Conservation (phyloP, 805 yeast species). For the Schizosaccharomyces lindneri region DNA sequence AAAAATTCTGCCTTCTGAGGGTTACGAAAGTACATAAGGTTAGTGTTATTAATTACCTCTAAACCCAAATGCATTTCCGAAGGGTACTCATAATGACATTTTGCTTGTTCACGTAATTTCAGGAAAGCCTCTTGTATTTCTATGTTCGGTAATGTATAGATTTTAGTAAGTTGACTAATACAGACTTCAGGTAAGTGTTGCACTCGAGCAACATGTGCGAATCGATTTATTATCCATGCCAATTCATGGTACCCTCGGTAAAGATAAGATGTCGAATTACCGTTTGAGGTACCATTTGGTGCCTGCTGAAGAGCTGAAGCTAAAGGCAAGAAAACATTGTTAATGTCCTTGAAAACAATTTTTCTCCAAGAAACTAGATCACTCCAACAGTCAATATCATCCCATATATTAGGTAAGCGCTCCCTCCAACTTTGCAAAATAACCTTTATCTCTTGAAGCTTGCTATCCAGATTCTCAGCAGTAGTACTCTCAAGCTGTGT, state of each 20-base stretch:
- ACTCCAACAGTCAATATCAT: constrained; percentile 92
- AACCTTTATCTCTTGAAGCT: constrained; percentile 81
- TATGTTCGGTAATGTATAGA: constrained; percentile 85
- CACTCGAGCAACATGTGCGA: constrained; percentile 94
- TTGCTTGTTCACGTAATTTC: constrained; percentile 88
- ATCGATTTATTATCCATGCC: constrained; percentile 94
- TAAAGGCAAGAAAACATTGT: constrained; percentile 79
- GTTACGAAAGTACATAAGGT: constrained; percentile 82
- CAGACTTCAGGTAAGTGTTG: constrained; percentile 95
- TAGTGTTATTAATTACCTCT: constrained; percentile 90
- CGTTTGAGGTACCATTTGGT: constrained; percentile 14
- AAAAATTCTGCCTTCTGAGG: constrained; percentile 96
- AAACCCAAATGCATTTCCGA: constrained; percentile 81
- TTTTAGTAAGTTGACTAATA: constrained; percentile 71
- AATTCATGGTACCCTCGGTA: constrained; percentile 95
- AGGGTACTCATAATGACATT: constrained; percentile 83
- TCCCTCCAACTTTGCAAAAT: constrained; percentile 96
- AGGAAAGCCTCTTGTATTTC: constrained; percentile 95
- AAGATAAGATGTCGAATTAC: constrained; percentile 68
- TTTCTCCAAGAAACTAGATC: constrained; percentile 96
- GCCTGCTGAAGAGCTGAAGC: constrained; percentile 57
- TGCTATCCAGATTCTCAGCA: constrained; percentile 73
- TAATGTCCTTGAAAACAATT: constrained; percentile 89
- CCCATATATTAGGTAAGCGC: constrained; percentile 88
- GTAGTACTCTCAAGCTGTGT: constrained; percentile 69